Base-by-base conservation (phyloP, 257 asterid genomes). In the Solanum arcanum region DNA sequence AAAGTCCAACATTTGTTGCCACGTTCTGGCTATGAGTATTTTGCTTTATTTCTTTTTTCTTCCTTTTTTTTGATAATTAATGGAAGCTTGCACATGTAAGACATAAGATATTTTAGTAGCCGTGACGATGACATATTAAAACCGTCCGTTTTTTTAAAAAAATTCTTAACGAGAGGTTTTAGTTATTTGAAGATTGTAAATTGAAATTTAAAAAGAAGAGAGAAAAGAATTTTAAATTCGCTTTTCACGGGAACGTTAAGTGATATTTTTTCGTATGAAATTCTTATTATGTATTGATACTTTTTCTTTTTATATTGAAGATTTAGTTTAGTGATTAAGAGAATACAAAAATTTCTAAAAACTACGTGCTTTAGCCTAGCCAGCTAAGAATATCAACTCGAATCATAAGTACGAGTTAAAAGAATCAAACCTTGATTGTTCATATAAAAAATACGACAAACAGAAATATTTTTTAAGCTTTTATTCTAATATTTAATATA, bases 261-360 rank as follows among this genome's bases (percentile, higher is more conserved):
- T 1, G 4, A 52, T 1, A 6, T 0, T 0, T 3, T 1, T 16
- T 52, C 23, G 8, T 4, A 0, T 2, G 4, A 52, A 52, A 52
- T 2, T 52, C 0, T 52, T 52, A 52, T 16, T 49, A 7, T 49
- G 0, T 52, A 18, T 52, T 2, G n/a, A 18, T 0, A 44, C 0
- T 33, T 44, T 44, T 5, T 3, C 12, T 3, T 12, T 0, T 0
- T 52, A 52, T 6, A 7, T 52, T 1, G 0, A 52, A 52, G 11
- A 0, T 56, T 56, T 41, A 41, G 3, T 41, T 9, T 56, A 56
- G 64, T 56, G 5, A 0, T 18, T 18, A 18, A 18, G 0, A 0
- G 0, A 0, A 4, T 56, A 0, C 0, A 1, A 18, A 3, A 6
- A 6, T 7, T 56, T 3, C 2, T 56, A 6, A 4, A 56, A 2